Conservation (phyloP, 805 yeast species). For the Kluyveromyces siamensis region DNA sequence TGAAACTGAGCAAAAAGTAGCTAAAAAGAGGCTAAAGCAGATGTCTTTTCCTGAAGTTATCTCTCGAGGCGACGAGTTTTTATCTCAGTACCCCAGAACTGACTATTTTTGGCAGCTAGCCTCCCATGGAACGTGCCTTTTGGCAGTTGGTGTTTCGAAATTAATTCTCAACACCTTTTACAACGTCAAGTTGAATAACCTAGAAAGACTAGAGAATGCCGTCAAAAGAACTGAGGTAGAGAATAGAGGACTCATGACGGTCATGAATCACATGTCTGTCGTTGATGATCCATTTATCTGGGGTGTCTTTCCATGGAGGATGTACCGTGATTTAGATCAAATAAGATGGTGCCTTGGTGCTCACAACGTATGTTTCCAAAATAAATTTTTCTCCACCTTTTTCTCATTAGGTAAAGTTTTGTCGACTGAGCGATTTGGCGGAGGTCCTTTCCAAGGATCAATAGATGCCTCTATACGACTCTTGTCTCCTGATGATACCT, state of each 20-base stretch:
- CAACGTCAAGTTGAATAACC: conserved; percentile 50
- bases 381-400: conserved; percentile 41
- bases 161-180: conserved; percentile 51
- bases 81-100: conserved; percentile 52
- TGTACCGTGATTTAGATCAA: conserved; percentile 50
- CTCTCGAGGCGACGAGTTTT: conserved; percentile 63
- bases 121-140: conserved; percentile 59
- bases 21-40: not conserved
- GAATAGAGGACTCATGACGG: conserved; percentile 68
- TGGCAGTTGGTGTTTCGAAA: conserved; percentile 59
- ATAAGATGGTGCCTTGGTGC: conserved; percentile 96
- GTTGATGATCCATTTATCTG: conserved; percentile 90
- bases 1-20: not conserved
- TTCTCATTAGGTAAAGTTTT: conserved; percentile 86
- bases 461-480: conserved; percentile 79
- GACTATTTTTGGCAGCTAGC: conserved; percentile 54
- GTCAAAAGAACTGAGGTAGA: conserved; percentile 53
- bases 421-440: conserved; percentile 80
- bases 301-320: conserved; percentile 74
- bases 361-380: conserved; percentile 75
- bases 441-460: conserved; percentile 87
- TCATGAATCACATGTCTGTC: conserved; percentile 87
- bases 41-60: conserved; percentile 69
- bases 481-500: conserved; percentile 65
- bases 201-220: conserved; percentile 58